Evolutionary conservation across 2,329 filamentous ascomycete species (phyloP).

Genomic region (Mariannaea sp.): DNA sequence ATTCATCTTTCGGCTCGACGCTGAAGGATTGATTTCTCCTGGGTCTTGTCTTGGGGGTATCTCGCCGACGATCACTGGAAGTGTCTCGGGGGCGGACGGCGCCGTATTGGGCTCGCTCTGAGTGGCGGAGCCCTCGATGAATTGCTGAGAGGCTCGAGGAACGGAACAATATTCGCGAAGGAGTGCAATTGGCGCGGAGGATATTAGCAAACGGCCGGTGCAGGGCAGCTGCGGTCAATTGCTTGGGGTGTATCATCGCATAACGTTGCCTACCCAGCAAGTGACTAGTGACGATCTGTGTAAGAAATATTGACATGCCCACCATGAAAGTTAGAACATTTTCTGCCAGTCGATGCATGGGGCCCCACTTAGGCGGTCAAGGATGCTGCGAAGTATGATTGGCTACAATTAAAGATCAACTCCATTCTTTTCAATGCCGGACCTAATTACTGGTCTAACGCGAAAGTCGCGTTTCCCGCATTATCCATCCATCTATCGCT

Average conservation of each 20-base stretch:
- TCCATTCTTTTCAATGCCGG: not conserved
- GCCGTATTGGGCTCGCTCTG: conserved; percentile 44
- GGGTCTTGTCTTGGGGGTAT: not conserved
- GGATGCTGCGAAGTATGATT: conserved; percentile 10
- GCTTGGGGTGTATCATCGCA: conserved; percentile 38
- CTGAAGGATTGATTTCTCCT: conserved; percentile 1
- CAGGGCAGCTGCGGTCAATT: conserved; percentile 31
- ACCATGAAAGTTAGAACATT: no score
- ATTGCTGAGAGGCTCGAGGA: conserved; percentile 65
- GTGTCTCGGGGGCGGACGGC: conserved; percentile 18
- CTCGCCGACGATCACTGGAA: conserved; percentile 4
- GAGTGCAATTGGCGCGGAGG: conserved; percentile 10
- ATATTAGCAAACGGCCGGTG: conserved; percentile 22
- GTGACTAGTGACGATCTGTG: conserved; percentile 7
- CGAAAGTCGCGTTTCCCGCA: conserved; percentile 27
- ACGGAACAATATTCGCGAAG: conserved; percentile 33
- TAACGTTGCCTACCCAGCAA: conserved; percentile 17
- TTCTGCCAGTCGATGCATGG: conserved; percentile 38
- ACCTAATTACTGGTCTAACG: conserved; percentile 14
- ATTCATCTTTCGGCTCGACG: conserved; percentile 23
- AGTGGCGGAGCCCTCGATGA: conserved; percentile 64
- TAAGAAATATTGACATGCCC: conserved; percentile 4
- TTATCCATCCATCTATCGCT: no score
- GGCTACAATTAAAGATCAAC: conserved; percentile 17
- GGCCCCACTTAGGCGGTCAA: conserved; percentile 30